Base-by-base conservation (phyloP, 805 yeast species). In the Candida wancherniae region DNA sequence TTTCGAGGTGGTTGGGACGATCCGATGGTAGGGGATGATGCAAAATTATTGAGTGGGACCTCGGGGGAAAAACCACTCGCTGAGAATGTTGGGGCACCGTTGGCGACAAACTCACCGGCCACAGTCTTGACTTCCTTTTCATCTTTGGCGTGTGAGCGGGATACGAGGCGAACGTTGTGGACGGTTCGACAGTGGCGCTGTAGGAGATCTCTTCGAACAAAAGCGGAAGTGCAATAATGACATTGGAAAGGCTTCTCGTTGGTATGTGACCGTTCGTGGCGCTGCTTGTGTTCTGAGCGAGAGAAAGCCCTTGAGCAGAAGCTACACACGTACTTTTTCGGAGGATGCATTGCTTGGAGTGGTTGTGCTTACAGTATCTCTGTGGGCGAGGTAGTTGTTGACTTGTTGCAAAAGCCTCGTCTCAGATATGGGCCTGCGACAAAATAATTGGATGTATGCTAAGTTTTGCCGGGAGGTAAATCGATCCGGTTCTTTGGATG, bases 221-320 rank as follows among this genome's bases (percentile, higher is more conserved):
- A 84, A 3, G 81, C 73, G 28, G 80, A 72, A 7, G 77, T 67
- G 51, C 94, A 84, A 30, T 75, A 68, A 20, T 71, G 63, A 47
- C 94, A 84, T 36, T 75, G 76, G 58, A 80, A 84, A 1, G 94
- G 94, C 40, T 85, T 76, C 47, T 79, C 85, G 47, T 81, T 81
- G 9, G 87, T 81, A 50, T 83, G 92, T 1, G 86, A 77, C 16
- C 88, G 59, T 53, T 83, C 90, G 47, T 83, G 92, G 28, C 92
- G 70, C 24, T 80, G 74, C 44, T 80, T 72, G 54, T 83, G 92
- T 52, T 83, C 92, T 8, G 83, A 73, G 30, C 92, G 61, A n/a
- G 86, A 75, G 50, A 83, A 83, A 5, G 85, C 80, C 40, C 88
- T 66, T 19, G 87, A 84, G 47, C 94, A 84, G 50, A 74, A 83